These are phyloP conservation scores for Trypanosoma lewisi DNA, from an alignment of 208 protist species.

Conservation along the genomic window DNA sequence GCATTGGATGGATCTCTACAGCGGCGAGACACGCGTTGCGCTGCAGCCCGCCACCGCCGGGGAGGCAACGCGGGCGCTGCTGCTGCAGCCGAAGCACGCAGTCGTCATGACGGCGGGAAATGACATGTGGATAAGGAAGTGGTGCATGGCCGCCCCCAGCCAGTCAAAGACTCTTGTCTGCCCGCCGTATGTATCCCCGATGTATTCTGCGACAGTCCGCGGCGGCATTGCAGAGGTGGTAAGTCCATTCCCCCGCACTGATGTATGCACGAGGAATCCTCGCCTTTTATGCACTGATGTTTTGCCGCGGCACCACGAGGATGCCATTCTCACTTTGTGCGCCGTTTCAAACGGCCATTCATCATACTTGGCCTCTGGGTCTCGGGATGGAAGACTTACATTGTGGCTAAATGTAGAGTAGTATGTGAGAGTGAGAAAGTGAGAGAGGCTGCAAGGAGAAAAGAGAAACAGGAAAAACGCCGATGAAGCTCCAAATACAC, in stretches of 20 bases:
- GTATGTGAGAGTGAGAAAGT: not conserved
- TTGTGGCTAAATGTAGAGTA: constrained; percentile 53
- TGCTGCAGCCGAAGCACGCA: constrained; percentile 41
- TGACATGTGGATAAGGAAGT: constrained; percentile 62
- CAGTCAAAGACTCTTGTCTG: constrained; percentile 44
- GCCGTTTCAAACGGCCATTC: constrained; percentile 18
- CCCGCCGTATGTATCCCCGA: constrained; percentile 30
- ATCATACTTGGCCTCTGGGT: constrained; percentile 42
- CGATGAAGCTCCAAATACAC: too few species aligned
- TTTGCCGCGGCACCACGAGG: constrained; percentile 41
- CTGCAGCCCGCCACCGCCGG: constrained; percentile 18
- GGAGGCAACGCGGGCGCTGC: constrained; percentile 34
- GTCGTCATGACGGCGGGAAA: constrained; percentile 61
- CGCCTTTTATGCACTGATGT: not conserved
- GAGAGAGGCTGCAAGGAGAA: not conserved
- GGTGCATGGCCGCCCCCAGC: constrained; percentile 31
- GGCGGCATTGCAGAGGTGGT: constrained; percentile 15
- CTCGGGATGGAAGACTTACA: constrained; percentile 55
- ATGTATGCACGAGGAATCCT: not conserved
- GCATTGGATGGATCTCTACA: constrained; percentile 20
- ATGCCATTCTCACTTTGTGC: constrained; percentile 61
- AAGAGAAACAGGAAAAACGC: too few species aligned
- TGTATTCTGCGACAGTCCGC: constrained; percentile 23
- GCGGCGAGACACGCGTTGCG: constrained; percentile 21
- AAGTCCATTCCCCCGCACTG: not conserved